Conservation (phyloP, 306 rosid species). For the Lagenaria siceraria region DNA sequence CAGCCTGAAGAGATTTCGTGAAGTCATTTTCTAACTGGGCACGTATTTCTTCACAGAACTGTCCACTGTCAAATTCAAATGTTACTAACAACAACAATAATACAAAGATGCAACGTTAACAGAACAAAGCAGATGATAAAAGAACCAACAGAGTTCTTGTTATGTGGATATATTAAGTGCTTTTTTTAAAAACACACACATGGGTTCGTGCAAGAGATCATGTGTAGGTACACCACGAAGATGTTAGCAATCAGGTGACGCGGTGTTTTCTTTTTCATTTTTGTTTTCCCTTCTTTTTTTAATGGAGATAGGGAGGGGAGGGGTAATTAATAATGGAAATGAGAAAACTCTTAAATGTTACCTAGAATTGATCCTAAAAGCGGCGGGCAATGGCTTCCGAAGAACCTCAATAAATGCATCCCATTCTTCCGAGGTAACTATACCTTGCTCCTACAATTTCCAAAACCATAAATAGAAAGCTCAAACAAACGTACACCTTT, state of each 20-base stretch:
- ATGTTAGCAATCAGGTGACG: neutral
- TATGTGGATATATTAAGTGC: neutral
- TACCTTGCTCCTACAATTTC: conserved; percentile 38
- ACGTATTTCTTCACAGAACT: conserved; percentile 61
- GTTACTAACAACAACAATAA: neutral
- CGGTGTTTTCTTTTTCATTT: neutral
- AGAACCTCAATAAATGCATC: conserved; percentile 53
- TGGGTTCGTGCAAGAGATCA: neutral
- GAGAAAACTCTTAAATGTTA: neutral
- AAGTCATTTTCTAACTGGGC: conserved; percentile 72
- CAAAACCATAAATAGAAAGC: neutral
- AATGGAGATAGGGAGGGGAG: neutral
- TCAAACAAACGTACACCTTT: neutral
- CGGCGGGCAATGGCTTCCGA: conserved; percentile 80
- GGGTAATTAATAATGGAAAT: neutral
- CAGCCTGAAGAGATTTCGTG: conserved; percentile 56
- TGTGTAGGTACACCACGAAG: neutral
- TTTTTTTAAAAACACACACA: neutral
- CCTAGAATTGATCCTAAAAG: conserved; percentile 89
- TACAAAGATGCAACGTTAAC: neutral
- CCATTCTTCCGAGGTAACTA: conserved; percentile 60
- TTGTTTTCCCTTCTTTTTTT: neutral
- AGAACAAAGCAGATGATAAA: neutral
- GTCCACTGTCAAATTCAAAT: conserved; percentile 54
- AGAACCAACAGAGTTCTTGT: neutral